Evolutionary conservation across 768 basidiomycete genomes (phyloP).

Genomic region (Psilocybe cubensis): DNA sequence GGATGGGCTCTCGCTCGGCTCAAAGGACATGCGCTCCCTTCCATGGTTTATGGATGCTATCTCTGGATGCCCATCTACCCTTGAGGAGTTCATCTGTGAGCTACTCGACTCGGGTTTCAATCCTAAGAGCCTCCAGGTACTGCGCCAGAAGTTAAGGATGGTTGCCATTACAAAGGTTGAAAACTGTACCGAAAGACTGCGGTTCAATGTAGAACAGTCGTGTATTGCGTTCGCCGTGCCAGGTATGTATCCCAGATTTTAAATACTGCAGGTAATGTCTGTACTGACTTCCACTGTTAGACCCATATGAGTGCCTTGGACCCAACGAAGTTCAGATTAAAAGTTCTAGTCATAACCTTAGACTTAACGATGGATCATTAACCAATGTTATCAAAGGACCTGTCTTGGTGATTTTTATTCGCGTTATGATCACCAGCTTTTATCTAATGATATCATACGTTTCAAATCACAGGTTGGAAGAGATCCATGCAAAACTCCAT

Average conservation of each 20-base stretch:
- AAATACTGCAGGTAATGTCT: background rate
- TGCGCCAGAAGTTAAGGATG: constrained; percentile 55
- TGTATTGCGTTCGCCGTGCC: constrained; percentile 64
- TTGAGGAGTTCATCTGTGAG: constrained; percentile 63
- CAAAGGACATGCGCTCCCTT: constrained; percentile 42
- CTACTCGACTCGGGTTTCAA: constrained; percentile 64
- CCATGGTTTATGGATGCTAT: constrained; percentile 72
- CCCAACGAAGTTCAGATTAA: constrained; percentile 62
- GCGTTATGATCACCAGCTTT: background rate
- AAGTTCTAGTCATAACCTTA: constrained; percentile 47
- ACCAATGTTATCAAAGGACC: constrained; percentile 59
- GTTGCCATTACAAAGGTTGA: constrained; percentile 48
- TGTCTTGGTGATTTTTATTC: constrained; percentile 42
- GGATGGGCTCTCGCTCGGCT: constrained; percentile 29
- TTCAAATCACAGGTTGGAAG: constrained; percentile 56
- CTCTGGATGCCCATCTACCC: constrained; percentile 61
- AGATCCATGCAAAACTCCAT: constrained; percentile 70
- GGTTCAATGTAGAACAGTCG: constrained; percentile 56
- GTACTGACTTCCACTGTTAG: constrained; percentile 33
- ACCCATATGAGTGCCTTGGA: constrained; percentile 52
- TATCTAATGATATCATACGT: background rate
- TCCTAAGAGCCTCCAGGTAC: constrained; percentile 48
- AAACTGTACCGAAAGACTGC: constrained; percentile 39
- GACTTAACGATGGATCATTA: constrained; percentile 39
- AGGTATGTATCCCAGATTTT: constrained; percentile 33